Percentiles rank a stretch among this genome's conserved stretches.
Evolutionary conservation across 805 yeast species (phyloP).

Genomic region (Candida patagonica): DNA sequence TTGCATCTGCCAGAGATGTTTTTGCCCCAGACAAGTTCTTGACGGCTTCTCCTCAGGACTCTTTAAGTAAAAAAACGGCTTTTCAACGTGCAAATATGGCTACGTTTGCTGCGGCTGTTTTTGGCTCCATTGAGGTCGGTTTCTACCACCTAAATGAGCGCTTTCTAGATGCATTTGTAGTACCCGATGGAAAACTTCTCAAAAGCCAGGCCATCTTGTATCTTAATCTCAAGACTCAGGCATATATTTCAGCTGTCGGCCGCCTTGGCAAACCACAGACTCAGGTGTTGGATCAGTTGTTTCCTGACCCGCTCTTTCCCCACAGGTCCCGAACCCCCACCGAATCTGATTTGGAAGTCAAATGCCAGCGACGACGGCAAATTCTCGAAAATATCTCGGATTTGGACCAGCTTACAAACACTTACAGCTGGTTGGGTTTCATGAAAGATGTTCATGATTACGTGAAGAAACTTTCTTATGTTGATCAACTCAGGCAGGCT

Average conservation of each 20-base stretch:
- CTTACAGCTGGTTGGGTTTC: slow-evolving; percentile 81
- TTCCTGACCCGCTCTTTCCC: slow-evolving; percentile 53
- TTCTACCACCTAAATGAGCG: slow-evolving; percentile 77
- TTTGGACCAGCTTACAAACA: slow-evolving; percentile 49
- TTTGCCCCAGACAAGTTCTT: slow-evolving; percentile 67
- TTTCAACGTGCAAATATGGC: slow-evolving; percentile 80
- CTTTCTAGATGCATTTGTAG: slow-evolving; percentile 81
- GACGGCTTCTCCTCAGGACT: slow-evolving; percentile 4
- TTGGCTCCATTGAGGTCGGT: slow-evolving; percentile 80
- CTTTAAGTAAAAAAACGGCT: slow-evolving; percentile 40
- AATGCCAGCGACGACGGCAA: slow-evolving; percentile 65
- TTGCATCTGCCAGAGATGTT: slow-evolving; percentile 65
- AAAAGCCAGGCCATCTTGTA: slow-evolving; percentile 74
- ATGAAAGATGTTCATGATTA: slow-evolving; percentile 72
- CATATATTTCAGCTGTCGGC: slow-evolving; percentile 80
- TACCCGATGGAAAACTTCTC: slow-evolving; percentile 52
- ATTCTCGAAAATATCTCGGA: slow-evolving; percentile 39
- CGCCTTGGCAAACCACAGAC: slow-evolving; percentile 46
- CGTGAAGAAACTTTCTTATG: slow-evolving; percentile 27
- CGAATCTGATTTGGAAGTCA: slow-evolving; percentile 66
- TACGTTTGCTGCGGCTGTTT: slow-evolving; percentile 77
- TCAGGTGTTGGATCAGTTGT: slow-evolving; percentile 64
- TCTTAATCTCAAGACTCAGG: slow-evolving; percentile 89
- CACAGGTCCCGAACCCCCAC: slow-evolving; percentile 44
- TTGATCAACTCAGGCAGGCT: not conserved